Conservation (phyloP, 1,284 basidiomycete species). For the Ustilago esculenta region DNA sequence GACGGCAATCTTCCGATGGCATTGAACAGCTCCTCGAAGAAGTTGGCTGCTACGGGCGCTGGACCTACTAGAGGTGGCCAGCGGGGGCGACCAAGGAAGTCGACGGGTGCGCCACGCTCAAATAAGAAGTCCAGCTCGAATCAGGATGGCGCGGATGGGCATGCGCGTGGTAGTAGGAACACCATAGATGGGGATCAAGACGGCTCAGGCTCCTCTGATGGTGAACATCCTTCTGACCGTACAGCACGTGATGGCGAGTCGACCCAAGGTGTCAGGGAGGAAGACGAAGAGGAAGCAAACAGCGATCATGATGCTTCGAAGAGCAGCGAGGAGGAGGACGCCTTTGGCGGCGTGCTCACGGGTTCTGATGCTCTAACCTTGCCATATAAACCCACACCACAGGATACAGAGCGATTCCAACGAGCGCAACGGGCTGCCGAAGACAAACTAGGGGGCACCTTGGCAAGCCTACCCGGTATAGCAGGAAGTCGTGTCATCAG, state of each 20-base stretch:
- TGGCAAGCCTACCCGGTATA: slow-evolving; percentile 39
- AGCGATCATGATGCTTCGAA: slow-evolving; percentile 26
- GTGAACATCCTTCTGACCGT: slow-evolving; percentile 21
- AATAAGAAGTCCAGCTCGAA: slow-evolving; percentile 6
- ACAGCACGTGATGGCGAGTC: slow-evolving; percentile 18
- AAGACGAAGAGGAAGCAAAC: slow-evolving; percentile 23
- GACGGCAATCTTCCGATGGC: background rate
- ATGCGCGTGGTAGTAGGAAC: slow-evolving; percentile 16
- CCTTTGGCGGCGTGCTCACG: slow-evolving; percentile 80
- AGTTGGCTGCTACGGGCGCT: slow-evolving; percentile 8
- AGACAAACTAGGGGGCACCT: slow-evolving; percentile 69
- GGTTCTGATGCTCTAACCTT: slow-evolving; percentile 79
- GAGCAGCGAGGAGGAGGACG: slow-evolving; percentile 68
- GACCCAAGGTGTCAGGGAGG: slow-evolving; percentile 20
- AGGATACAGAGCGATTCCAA: slow-evolving; percentile 82
- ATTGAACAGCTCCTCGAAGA: slow-evolving; percentile 8
- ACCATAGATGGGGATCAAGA: slow-evolving; percentile 16
- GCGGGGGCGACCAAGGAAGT: slow-evolving; percentile 28
- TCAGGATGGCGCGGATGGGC: slow-evolving; percentile 8
- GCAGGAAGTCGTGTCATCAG: slow-evolving; percentile 26
- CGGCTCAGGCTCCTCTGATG: slow-evolving; percentile 30
- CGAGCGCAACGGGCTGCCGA: slow-evolving; percentile 77
- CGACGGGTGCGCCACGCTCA: slow-evolving; percentile 11
- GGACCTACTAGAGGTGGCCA: slow-evolving; percentile 14
- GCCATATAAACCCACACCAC: slow-evolving; percentile 75